Percentiles rank a stretch among this genome's conserved stretches.
Evolutionary conservation across 2,329 filamentous ascomycete genomes (phyloP).

Genomic region (Exophiala spinifera): DNA sequence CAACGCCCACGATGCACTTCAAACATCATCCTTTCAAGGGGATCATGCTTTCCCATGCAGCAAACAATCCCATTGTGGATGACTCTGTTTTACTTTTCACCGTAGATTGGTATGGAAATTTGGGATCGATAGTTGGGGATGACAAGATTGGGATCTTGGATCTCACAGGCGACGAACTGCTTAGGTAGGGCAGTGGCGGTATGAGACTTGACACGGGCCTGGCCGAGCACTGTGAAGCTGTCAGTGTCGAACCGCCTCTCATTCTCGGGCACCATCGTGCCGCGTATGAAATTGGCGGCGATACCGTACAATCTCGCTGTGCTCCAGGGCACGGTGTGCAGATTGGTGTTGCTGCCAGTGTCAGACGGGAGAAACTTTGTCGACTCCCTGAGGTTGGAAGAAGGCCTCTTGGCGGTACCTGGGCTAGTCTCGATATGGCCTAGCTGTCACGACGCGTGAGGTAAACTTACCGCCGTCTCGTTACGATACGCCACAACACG

Average conservation of each 20-base stretch:
- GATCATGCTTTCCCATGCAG: not conserved
- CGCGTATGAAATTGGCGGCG: not conserved
- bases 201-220: constrained; percentile 9
- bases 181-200: constrained; percentile 4
- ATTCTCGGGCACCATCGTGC: not conserved
- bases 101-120: not conserved
- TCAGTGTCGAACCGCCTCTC: not conserved
- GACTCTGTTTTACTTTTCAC: not conserved
- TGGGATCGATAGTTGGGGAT: not conserved
- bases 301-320: not conserved
- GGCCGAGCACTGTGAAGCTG: constrained; percentile 8
- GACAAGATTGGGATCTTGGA: not conserved
- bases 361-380: not conserved
- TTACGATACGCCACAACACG: not conserved
- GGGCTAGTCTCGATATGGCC: not conserved
- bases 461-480: not conserved
- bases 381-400: not conserved
- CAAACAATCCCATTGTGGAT: too few relatives aligned
- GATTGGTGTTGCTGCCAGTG: not conserved
- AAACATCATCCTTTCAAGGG: not conserved
- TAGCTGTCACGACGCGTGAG: not conserved
- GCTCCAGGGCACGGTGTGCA: not conserved
- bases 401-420: not conserved
- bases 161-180: not conserved
- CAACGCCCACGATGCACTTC: not conserved